Base-by-base conservation (phyloP, 78 protist species). In the Dictyostelium purpureum region DNA sequence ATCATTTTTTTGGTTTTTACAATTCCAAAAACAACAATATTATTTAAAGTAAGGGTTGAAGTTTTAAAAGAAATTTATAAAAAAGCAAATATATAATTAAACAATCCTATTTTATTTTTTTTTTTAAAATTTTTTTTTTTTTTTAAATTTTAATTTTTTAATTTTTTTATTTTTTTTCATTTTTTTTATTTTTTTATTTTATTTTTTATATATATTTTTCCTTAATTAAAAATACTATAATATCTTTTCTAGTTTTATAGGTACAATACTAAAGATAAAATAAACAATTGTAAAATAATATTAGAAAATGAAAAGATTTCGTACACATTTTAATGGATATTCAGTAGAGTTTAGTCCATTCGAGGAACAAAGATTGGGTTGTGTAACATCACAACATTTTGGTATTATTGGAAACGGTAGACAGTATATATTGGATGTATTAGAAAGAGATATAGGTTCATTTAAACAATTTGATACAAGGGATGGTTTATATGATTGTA, bases 381-480 rank as follows among this genome's bases (percentile, higher is more conserved):
- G 96, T 10, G 96, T 95, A 24, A 71, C 98, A 12, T 91, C 97
- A 35, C 94, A 96, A 28, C 87, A 96, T 59, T 96, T 78, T 66
- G 98, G 98, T 11, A 90, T 96, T 35, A 77, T 91, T 11, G 98
- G 98, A n/a, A 96, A 95, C 47, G 98, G 98, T 18, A 57, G 75
- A 40, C 89, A 80, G 21, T 93, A 90, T 88, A 54, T 96, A 28
- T 94, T 63, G 31, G 79, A 54, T 66, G 74, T 70, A 24, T 45
- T 52, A 40, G 83, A 88, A 14, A 56, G 88, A 16, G 79, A 78
- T 42, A 67, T 81, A 7, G 81, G 43, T 67, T 6, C 52, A 16
- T 77, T 49, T 74, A 59, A 89, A 28, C 76, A 47, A 2, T 95
- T 82, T 61, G 95, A 79, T 37, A 96, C 96, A 16, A 49, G 91